These are phyloP conservation scores for Calycina marina DNA, from an alignment of 2,329 filamentous ascomycete species.

Conservation along the genomic window DNA sequence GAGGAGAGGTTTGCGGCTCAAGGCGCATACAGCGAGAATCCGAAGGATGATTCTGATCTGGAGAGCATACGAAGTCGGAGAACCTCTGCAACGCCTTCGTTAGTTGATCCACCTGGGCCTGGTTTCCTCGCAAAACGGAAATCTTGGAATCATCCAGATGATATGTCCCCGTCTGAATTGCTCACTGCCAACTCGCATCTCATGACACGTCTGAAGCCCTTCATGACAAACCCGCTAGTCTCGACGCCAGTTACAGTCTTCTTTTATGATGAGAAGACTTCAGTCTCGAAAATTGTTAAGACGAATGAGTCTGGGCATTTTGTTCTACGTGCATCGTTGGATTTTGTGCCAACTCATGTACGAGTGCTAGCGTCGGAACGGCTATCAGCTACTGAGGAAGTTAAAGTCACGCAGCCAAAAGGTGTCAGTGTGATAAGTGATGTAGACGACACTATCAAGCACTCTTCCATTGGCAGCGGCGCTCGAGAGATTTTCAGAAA, in stretches of 20 bases:
- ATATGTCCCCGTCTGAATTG: constrained; percentile 65
- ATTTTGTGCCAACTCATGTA: constrained; percentile 83
- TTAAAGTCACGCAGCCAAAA: constrained; percentile 60
- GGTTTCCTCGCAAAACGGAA: constrained; percentile 29
- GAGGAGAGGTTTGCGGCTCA: constrained; percentile 57
- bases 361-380: constrained; percentile 75
- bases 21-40: constrained; percentile 60
- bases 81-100: constrained; percentile 6
- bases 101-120: constrained; percentile 20
- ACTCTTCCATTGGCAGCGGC: constrained; percentile 77
- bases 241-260: constrained; percentile 76
- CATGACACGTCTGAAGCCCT: constrained; percentile 76
- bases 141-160: constrained; percentile 26
- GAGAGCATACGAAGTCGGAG: constrained; percentile 18
- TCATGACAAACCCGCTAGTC: constrained; percentile 71
- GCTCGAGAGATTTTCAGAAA: constrained; percentile 93
- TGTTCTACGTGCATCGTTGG: constrained; percentile 59
- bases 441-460: constrained; percentile 94
- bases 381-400: constrained; percentile 65
- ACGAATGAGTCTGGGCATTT: constrained; percentile 91
- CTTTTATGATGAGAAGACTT: constrained; percentile 79
- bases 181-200: constrained; percentile 70
- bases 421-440: constrained; percentile 93
- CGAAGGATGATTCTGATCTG: constrained; percentile 30
- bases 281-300: constrained; percentile 68